Conservation (phyloP, 1,284 basidiomycete species). For the Malassezia dermatis region DNA sequence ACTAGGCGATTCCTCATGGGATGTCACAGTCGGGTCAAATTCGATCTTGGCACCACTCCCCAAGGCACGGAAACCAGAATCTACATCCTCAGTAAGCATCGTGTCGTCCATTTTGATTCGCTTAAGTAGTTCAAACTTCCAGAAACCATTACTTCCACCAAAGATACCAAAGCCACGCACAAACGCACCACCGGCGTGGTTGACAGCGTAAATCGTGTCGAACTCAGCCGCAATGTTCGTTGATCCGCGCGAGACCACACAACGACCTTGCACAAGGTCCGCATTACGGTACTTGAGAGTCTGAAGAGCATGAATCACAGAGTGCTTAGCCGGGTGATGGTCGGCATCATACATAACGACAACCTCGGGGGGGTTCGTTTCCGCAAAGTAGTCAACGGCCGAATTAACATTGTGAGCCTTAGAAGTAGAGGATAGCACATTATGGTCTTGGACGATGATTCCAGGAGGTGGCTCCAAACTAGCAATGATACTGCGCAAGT, state of each 20-base stretch:
- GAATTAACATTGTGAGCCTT: constrained; percentile 38
- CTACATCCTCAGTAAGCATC: constrained; percentile 43
- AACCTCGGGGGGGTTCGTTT: constrained; percentile 25
- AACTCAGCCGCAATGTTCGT: constrained; percentile 33
- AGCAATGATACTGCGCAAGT: neutral
- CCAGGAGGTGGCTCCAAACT: neutral
- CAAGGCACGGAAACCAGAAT: constrained; percentile 36
- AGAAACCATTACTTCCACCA: constrained; percentile 39
- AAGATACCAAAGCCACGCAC: constrained; percentile 36
- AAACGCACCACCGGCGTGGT: constrained; percentile 34
- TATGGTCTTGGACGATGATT: neutral
- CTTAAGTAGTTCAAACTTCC: constrained; percentile 34
- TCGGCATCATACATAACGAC: constrained; percentile 39
- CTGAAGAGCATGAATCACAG: constrained; percentile 30
- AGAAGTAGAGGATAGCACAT: constrained; percentile 20
- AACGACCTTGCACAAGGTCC: constrained; percentile 39
- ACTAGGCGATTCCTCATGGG: constrained; percentile 35
- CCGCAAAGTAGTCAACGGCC: constrained; percentile 29
- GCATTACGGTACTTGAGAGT: constrained; percentile 35
- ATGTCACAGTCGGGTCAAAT: constrained; percentile 35
- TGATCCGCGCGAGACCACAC: constrained; percentile 30
- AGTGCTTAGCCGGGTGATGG: constrained; percentile 33
- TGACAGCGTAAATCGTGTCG: constrained; percentile 37
- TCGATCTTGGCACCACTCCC: constrained; percentile 36
- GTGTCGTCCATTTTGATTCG: constrained; percentile 33